Conservation (phyloP, 495 filamentous ascomycete genomes). For the Annulohypoxylon maeteangense region DNA sequence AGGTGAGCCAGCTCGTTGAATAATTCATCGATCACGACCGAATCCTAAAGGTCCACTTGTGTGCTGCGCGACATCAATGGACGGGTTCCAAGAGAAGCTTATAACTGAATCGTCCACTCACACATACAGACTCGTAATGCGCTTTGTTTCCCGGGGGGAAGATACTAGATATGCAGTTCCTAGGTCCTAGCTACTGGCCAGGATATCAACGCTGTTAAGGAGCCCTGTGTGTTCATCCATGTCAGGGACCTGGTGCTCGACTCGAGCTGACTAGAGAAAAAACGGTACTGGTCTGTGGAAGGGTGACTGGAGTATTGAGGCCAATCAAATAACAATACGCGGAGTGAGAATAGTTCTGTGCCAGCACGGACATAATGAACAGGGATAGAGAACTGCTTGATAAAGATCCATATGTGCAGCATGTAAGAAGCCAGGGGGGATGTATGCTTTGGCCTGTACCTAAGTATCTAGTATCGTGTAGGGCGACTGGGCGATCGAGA, state of each 20-base stretch:
- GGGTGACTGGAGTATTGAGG: conserved; percentile 8
- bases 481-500: conserved; percentile 2
- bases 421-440: conserved; percentile 23
- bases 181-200: conserved; percentile 9
- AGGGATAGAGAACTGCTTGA: conserved; percentile 14
- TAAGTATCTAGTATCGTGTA: not conserved
- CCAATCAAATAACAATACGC: conserved; percentile 29
- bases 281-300: conserved; percentile 9
- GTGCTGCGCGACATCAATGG: conserved; percentile 12
- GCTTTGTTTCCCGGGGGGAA: not conserved
- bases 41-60: conserved; percentile 23
- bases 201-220: conserved; percentile 27
- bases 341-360: conserved; percentile 22
- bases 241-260: conserved; percentile 10
- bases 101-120: conserved; percentile 13
- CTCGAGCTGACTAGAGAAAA: conserved; percentile 23
- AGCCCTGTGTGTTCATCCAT: conserved; percentile 6
- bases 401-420: not conserved
- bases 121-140: not conserved
- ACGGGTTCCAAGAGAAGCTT: conserved; percentile 24
- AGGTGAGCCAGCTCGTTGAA: conserved; percentile 17
- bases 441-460: conserved; percentile 1
- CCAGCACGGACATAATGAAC: conserved; percentile 22
- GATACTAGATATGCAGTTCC: conserved; percentile 24
- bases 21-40: conserved; percentile 15